Evolutionary conservation across 495 filamentous ascomycete species (phyloP).

Genomic region (Poronia punctata): DNA sequence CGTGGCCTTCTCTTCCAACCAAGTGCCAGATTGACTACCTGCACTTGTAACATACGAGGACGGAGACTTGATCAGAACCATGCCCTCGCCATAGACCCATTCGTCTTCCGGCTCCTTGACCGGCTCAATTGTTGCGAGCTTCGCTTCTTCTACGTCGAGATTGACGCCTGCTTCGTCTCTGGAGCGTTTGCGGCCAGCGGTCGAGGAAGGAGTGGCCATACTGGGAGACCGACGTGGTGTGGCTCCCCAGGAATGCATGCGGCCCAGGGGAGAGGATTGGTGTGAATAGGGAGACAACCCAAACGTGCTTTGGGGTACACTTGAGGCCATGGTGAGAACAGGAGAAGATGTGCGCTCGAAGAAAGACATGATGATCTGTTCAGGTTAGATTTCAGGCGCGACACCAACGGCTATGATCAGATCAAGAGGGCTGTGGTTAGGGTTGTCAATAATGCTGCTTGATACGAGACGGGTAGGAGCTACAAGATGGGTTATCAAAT

Average conservation of each 20-base stretch:
- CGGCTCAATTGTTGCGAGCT: constrained; percentile 28
- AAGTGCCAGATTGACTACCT: constrained; percentile 69
- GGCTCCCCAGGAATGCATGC: constrained; percentile 20
- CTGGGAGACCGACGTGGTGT: constrained; percentile 13
- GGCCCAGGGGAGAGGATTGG: constrained; percentile 36
- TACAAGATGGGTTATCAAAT: constrained; percentile 6
- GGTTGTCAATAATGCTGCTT: constrained; percentile 6
- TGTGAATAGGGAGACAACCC: constrained; percentile 32
- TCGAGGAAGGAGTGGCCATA: constrained; percentile 25
- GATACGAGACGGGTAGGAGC: constrained; percentile 17
- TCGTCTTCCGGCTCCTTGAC: constrained; percentile 46
- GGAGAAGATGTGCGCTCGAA: constrained; percentile 46
- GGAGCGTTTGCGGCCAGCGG: constrained; percentile 55
- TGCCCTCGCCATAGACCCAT: constrained; percentile 64
- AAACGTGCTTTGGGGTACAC: constrained; percentile 41
- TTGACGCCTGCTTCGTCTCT: constrained; percentile 55
- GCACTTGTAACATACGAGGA: constrained; percentile 57
- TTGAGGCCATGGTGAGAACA: constrained; percentile 43
- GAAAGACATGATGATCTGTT: constrained; percentile 39
- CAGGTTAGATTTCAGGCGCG: constrained; percentile 25
- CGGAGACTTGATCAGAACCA: constrained; percentile 64
- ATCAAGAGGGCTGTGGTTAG: constrained; percentile 4
- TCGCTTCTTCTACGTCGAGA: constrained; percentile 39
- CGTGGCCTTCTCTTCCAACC: constrained; percentile 59
- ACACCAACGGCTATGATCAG: constrained; percentile 23